phyloP scores from a whole-genome alignment of 768 basidiomycete genomes.

The Podaxis sp. region DNA sequence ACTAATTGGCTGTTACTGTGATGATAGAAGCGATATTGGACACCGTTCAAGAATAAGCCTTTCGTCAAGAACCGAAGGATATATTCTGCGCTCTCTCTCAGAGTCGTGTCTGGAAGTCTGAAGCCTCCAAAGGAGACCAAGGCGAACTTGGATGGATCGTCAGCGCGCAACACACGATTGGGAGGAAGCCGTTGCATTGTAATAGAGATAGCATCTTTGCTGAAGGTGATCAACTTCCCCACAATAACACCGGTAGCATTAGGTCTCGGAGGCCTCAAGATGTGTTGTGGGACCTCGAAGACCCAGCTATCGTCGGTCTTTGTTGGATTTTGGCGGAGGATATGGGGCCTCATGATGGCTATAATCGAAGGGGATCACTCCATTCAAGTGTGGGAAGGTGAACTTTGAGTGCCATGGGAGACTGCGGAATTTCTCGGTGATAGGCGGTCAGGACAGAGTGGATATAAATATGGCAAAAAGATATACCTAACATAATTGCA shows the following conservation, averaged over 20 bases:
- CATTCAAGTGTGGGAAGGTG: conserved; percentile 3
- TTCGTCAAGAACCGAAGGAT: conserved; percentile 52
- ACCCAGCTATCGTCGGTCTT: conserved; percentile 54
- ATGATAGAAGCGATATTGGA: conserved; percentile 68
- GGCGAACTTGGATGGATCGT: conserved; percentile 58
- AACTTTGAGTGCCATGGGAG: conserved; percentile 12
- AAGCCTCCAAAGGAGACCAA: conserved; percentile 40
- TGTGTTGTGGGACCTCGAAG: conserved; percentile 37
- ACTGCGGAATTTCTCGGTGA: conserved; percentile 7
- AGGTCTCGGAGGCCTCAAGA: conserved; percentile 27
- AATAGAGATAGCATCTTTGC: conserved; percentile 48
- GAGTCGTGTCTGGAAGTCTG: conserved; percentile 52
- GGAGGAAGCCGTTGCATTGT: conserved; percentile 48
- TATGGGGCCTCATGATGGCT: conserved; percentile 34
- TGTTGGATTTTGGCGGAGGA: conserved; percentile 39
- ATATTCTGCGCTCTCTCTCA: conserved; percentile 53
- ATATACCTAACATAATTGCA: neutral
- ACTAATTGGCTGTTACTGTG: conserved; percentile 74
- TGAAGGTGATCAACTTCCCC: conserved; percentile 55
- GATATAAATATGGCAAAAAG: neutral
- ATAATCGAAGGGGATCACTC: neutral
- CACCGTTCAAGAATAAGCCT: conserved; percentile 56
- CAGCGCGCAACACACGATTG: conserved; percentile 59
- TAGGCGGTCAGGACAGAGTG: neutral
- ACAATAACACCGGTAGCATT: conserved; percentile 21